Evolutionary conservation across 768 basidiomycete species (phyloP).

Genomic region (Lactarius evosmus): DNA sequence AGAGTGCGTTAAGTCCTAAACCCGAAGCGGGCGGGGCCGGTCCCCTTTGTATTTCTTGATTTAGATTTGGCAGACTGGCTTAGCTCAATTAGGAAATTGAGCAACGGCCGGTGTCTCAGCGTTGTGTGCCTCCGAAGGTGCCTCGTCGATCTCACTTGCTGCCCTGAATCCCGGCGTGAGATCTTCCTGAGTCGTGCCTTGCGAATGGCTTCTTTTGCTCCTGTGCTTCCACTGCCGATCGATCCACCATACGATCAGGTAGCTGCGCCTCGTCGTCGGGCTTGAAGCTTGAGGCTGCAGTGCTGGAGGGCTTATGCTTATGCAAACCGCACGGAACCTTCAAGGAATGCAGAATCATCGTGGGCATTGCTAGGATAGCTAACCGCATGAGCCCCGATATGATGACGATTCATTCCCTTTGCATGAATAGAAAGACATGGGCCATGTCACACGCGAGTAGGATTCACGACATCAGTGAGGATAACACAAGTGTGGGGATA

Average conservation of each 20-base stretch:
- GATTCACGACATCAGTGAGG: neutral
- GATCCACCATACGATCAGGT: neutral
- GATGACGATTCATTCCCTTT: neutral
- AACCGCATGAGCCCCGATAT: neutral
- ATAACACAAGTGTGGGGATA: neutral
- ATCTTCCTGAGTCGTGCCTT: conserved; percentile 4
- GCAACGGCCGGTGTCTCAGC: neutral
- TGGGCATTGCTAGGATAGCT: neutral
- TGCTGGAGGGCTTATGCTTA: neutral
- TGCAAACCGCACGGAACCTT: neutral
- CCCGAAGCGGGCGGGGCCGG: neutral
- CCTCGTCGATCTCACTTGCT: neutral
- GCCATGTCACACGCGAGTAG: neutral
- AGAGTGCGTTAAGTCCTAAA: no score
- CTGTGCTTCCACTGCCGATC: conserved; percentile 2
- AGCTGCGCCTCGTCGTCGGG: no score
- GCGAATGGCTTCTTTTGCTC: neutral
- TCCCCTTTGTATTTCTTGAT: neutral
- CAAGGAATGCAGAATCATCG: neutral
- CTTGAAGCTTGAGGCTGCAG: neutral
- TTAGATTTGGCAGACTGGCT: conserved; percentile 7
- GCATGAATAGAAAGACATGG: neutral
- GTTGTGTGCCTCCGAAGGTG: conserved; percentile 1
- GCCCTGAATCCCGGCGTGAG: neutral
- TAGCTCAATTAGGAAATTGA: neutral